Percentiles rank a stretch among this genome's conserved stretches.
Conservation (phyloP, 2,329 filamentous ascomycete species). For the Knufia fluminis region DNA sequence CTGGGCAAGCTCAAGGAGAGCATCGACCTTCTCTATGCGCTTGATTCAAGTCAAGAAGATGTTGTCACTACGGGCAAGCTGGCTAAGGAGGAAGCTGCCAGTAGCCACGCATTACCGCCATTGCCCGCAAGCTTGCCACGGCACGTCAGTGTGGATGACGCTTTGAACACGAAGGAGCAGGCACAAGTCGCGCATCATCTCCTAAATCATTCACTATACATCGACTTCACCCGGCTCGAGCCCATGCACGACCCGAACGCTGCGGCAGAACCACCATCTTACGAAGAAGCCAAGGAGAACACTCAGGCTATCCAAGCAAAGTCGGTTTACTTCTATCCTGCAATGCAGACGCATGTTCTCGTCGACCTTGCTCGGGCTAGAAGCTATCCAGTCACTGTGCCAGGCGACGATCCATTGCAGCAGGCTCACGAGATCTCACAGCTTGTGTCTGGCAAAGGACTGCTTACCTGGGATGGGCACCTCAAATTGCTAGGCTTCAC, state of each 20-base stretch:
- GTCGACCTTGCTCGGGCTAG: conserved; percentile 16
- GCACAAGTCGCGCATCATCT: conserved; percentile 4
- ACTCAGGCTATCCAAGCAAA: conserved; percentile 13
- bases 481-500: conserved; percentile 35
- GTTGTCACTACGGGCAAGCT: background rate
- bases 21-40: conserved; percentile 56
- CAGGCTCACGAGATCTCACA: conserved; percentile 16
- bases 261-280: conserved; percentile 20
- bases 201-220: conserved; percentile 18
- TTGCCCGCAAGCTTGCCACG: background rate
- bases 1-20: conserved; percentile 51
- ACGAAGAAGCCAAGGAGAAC: conserved; percentile 18
- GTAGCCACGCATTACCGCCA: background rate
- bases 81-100: background rate
- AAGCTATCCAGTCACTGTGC: background rate
- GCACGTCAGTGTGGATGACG: conserved; percentile 8
- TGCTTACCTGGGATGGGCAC: conserved; percentile 22
- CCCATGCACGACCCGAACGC: conserved; percentile 14
- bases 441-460: conserved; percentile 7
- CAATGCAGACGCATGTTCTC: conserved; percentile 16
- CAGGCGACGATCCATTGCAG: conserved; percentile 31
- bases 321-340: conserved; percentile 18
- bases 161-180: conserved; percentile 4
- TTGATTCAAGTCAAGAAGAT: conserved; percentile 45
- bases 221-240: conserved; percentile 19